Base-by-base conservation (phyloP, 2,329 filamentous ascomycete species). In the Ophiostoma quercus region DNA sequence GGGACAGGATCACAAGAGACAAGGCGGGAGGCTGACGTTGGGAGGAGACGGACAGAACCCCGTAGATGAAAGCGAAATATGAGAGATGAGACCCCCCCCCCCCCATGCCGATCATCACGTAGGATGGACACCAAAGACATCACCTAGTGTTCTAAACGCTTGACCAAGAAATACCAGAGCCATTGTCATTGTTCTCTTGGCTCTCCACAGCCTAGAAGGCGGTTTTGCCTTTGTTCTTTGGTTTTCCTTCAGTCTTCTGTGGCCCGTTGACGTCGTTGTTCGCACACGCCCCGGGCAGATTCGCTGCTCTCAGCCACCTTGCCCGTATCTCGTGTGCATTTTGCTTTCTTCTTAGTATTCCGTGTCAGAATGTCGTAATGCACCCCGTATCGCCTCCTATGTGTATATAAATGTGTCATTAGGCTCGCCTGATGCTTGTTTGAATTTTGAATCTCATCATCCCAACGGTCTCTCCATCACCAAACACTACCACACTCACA, bases 1-100 rank as follows among this genome's bases (percentile, higher is more conserved):
- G 25, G 25, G 25, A 29, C 25, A 29, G 25, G 25, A 29, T 29
- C 25, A 29, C 25, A 29, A 29, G 25, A 29, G 25, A 29, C 25
- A 29, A 34, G 34, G 34, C 16, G 43, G 43, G 16, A 47, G 43
- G 43, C 43, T 57, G 51, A 25, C n/a, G n/a, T 57, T 57, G 51
- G 51, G n/a, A 57, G 51, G 51, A 57, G 51, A 57, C 51, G 51
- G 51, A 57, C 51, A 57, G 51, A 25, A 25, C 51, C 3, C 51
- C 51, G 51, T 57, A 57, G 51, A 47, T 47, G 16, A 57, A 34
- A 34, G 34, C 34, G 34, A 34, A 8, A 6, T 34, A 34, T 34
- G 34, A 34, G 34, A 34, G 34, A 34, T 34, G 34, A 34, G 34
- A 57, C 51, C n/a, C n/a, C 51, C 51, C 51, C 51, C 47, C 47